These are phyloP conservation scores for Malassezia sympodialis DNA, from an alignment of 1,284 basidiomycete species.

Conservation along the genomic window DNA sequence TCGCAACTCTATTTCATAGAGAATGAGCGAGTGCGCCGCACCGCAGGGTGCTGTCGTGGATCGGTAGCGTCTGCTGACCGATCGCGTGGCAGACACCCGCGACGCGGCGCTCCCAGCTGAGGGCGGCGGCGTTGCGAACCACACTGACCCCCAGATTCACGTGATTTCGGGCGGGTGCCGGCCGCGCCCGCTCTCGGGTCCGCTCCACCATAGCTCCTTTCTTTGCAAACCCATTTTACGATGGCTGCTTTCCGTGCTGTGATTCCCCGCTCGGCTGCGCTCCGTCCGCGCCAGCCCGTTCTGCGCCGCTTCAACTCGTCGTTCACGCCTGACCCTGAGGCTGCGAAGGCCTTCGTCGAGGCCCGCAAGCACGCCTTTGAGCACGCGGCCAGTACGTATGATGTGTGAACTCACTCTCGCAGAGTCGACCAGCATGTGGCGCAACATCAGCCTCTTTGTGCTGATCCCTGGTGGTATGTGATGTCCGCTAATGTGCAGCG, in stretches of 20 bases:
- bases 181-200: background rate
- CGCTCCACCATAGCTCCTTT: background rate
- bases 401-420: background rate
- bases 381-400: slow-evolving; percentile 35
- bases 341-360: slow-evolving; percentile 29
- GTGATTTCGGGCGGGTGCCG: slow-evolving; percentile 13
- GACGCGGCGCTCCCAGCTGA: background rate
- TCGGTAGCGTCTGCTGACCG: background rate
- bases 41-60: background rate
- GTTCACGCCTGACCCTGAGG: slow-evolving; percentile 7
- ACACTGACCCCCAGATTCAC: background rate
- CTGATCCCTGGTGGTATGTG: slow-evolving; percentile 36
- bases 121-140: background rate
- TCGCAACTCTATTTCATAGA: slow-evolving; percentile 7
- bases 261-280: slow-evolving; percentile 13
- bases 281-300: slow-evolving; percentile 2
- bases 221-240: slow-evolving; percentile 1
- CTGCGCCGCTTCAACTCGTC: slow-evolving; percentile 10
- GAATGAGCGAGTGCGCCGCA: background rate
- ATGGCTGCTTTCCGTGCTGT: slow-evolving; percentile 15
- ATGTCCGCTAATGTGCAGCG: slow-evolving; percentile 10
- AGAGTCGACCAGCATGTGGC: slow-evolving; percentile 42
- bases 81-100: background rate
- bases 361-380: slow-evolving; percentile 31
- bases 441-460: slow-evolving; percentile 35